Base-by-base conservation (phyloP, 164 flowering plant species). In the Piper betle region DNA sequence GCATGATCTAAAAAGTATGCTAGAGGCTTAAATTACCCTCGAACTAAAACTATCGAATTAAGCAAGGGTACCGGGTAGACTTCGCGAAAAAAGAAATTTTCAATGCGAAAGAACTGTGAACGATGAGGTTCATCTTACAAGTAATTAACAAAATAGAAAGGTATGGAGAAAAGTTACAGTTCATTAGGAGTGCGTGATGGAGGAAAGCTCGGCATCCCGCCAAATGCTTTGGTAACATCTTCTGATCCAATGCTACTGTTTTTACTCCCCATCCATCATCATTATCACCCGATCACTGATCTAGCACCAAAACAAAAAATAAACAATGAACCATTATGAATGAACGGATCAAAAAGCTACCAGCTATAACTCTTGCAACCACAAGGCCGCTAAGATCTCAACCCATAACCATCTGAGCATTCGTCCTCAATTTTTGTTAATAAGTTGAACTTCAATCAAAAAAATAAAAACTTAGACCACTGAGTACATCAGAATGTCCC, bases 171-270 rank as follows among this genome's bases (percentile, higher is more conserved):
- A 46, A 42, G 42, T 57, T 64, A 64, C 67, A 37, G 46, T 25
- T 59, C 16, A 15, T 55, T 59, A 63, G 54, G 6, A 25, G 53
- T 46, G 39, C 61, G 42, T 46, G 16, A 57, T 50, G 61, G 61
- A 64, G 67, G 67, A 57, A 64, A 64, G 46, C 61, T 57, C 67
- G 61, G 67, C 67, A 64, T 64, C 61, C 58, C 61, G 41, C 61
- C 67, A 46, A 41, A 60, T 13, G 61, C 42, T 43, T 64, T 54
- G 43, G 57, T 64, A 64, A 37, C 67, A 64, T 64, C 61, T 64
- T 64, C 61, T 46, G 42, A 39, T 18, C 61, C 61, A 48, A 64
- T 25, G 39, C 52, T 38, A 15, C 60, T 16, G 37, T 37, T 57
- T 57, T 52, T 57, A 64, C 54, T 57, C 52, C 61, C 60, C 67